Base-by-base conservation (phyloP, 108 stramenopile species). In the Skeletonema menzelii region DNA sequence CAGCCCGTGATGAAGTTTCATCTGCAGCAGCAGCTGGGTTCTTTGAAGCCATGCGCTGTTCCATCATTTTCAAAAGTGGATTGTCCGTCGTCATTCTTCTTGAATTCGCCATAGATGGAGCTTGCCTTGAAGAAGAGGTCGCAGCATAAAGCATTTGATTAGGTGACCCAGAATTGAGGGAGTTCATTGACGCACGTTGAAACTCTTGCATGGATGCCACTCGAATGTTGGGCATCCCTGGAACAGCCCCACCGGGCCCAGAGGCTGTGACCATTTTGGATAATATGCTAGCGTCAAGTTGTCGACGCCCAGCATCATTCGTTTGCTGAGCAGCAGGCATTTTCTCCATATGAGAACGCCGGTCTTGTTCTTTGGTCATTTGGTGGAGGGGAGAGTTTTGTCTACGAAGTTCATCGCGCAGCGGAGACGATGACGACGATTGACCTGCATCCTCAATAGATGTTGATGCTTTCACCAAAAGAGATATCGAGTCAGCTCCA, bases 31-130 rank as follows among this genome's bases (percentile, higher is more conserved):
- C 44, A 27, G 57, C 27, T 30, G 31, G 20, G 32, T 35, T 20
- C 42, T 63, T 62, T 20, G 71, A 67, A 15, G 79, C 67, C 79
- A 79, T 79, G 42, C 79, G 79, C 40, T 72, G 56, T 42, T 73
- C 79, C 72, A 79, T 62, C 61, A 79, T 37, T 56, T 63, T 67
- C 55, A 79, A 67, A 38, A 79, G 38, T 30, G 79, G 79, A 59
- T 79, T 79, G 4, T 28, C 60, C 8, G 69, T 4, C 31, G 59
- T 0, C 42, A 28, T 17, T 53, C 20, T 20, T 8, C 22, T 22
- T 22, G 22, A 22, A 53, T 53, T 53, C 38, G 63, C 34, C 20
- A 34, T 19, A 34, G 59, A 7, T 44, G 14, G 7, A 37, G 59
- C 0, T 30, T 8, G 8, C 11, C 19, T 20, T 20, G 59, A 28